phyloP scores from a whole-genome alignment of 495 filamentous ascomycete species.

The Pyronema domesticum region DNA sequence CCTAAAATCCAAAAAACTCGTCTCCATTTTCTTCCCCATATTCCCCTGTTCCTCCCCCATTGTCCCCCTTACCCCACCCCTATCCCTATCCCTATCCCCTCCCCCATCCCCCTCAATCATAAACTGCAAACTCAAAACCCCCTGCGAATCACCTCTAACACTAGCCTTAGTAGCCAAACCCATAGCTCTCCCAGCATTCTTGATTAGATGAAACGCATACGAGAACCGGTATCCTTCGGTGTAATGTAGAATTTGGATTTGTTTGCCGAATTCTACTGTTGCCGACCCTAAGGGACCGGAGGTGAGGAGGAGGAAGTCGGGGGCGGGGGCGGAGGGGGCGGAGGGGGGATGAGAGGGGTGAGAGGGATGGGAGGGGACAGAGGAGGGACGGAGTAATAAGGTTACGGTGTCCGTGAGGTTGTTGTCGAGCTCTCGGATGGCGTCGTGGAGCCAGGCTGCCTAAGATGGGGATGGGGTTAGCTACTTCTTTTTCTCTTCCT shows the following conservation, averaged over 20 bases:
- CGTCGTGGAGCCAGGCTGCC: conserved; percentile 21
- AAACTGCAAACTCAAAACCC: conserved; percentile 86
- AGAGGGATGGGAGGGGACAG: conserved; percentile 24
- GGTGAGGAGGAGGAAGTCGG: conserved; percentile 9
- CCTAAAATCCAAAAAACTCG: conserved; percentile 62
- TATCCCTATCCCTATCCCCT: conserved; percentile 60
- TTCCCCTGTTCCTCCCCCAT: conserved; percentile 95
- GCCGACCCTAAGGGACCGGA: too few relatives aligned
- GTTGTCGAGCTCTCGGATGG: conserved; percentile 15
- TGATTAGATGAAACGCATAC: conserved; percentile 74
- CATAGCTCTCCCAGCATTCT: conserved; percentile 74
- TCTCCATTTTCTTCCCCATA: conserved; percentile 41
- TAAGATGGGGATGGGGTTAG: background rate
- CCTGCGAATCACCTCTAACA: conserved; percentile 66
- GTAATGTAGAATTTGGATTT: background rate
- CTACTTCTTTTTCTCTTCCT: background rate
- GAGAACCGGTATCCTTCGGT: conserved; percentile 34
- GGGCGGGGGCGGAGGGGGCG: conserved; percentile 51
- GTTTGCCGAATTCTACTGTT: too few relatives aligned
- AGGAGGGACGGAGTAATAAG: too few relatives aligned
- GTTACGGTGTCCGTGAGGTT: too few relatives aligned
- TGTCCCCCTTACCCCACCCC: conserved; percentile 75
- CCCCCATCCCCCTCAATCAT: conserved; percentile 66
- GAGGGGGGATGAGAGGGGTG: conserved; percentile 51
- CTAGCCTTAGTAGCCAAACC: conserved; percentile 79